These are phyloP conservation scores for Lasiodiplodia sp. DNA, from an alignment of 2,329 filamentous ascomycete genomes.

Conservation along the genomic window DNA sequence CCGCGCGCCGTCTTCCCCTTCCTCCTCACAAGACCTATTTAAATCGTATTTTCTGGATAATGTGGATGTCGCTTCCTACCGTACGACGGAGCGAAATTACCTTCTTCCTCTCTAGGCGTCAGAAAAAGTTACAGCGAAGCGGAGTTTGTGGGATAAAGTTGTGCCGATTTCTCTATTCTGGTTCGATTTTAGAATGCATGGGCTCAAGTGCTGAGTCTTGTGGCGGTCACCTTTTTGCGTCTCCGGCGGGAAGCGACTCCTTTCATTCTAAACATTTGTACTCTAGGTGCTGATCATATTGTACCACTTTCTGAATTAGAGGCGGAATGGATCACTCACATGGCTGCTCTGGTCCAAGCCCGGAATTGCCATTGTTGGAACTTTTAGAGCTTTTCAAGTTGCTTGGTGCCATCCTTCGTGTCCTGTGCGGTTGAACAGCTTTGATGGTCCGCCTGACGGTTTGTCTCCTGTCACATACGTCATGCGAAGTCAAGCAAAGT, in stretches of 20 bases:
- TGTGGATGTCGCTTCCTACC: conserved; percentile 5
- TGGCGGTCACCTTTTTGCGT: conserved; percentile 4
- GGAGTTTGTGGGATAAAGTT: conserved; percentile 15
- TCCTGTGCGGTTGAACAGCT: too few relatives aligned
- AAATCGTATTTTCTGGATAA: conserved; percentile 3
- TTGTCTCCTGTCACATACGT: not conserved
- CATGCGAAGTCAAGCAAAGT: not conserved
- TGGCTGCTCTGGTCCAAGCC: not conserved
- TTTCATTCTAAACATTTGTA: not conserved
- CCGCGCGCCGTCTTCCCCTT: not conserved
- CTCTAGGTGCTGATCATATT: conserved; percentile 7
- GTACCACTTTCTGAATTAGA: conserved; percentile 11
- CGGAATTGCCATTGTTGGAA: conserved; percentile 4
- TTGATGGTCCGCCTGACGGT: not conserved
- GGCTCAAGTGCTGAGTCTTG: conserved; percentile 28
- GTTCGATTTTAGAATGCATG: conserved; percentile 20
- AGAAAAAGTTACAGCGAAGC: not conserved
- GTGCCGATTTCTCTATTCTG: conserved; percentile 11
- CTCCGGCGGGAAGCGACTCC: not conserved
- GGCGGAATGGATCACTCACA: conserved; percentile 13
- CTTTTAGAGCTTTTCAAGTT: not conserved
- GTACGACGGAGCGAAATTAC: not conserved
- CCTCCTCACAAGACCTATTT: not conserved
- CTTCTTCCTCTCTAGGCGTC: not conserved
- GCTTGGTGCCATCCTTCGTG: not conserved